Evolutionary conservation across 352 stramenopile genomes (phyloP).

Genomic region (Phytophthora brassicae): DNA sequence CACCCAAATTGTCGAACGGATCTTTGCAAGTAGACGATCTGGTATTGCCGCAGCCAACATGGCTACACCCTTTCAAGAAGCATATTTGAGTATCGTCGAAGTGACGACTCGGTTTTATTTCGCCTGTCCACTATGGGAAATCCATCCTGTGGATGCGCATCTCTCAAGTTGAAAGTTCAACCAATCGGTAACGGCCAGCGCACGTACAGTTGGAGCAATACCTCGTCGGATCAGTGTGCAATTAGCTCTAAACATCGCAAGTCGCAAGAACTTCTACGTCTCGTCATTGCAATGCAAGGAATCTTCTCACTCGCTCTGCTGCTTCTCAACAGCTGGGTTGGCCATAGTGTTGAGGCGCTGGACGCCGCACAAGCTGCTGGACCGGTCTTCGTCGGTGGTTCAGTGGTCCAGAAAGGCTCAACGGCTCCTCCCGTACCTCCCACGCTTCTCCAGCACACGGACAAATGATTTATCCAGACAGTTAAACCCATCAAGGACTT

Average conservation of each 20-base stretch:
- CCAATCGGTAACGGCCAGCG: constrained; percentile 27
- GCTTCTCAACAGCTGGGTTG: constrained; percentile 35
- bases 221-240: constrained; percentile 15
- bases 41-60: no score
- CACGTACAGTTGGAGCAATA: constrained; percentile 5
- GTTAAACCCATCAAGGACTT: neutral
- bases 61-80: constrained; percentile 10
- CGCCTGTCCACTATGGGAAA: neutral
- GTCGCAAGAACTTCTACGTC: neutral
- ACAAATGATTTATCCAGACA: neutral
- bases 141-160: neutral
- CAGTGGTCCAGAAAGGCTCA: constrained; percentile 25
- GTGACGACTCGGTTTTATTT: neutral
- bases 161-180: no score
- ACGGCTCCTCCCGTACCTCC: constrained; percentile 8
- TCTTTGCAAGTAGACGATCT: no score
- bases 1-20: no score
- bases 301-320: constrained; percentile 47
- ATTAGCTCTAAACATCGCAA: constrained; percentile 3
- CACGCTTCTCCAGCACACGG: constrained; percentile 24
- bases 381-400: constrained; percentile 17
- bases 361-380: constrained; percentile 14
- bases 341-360: constrained; percentile 7
- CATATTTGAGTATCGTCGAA: neutral
- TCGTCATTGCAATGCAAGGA: constrained; percentile 29